Conservation (phyloP, 768 basidiomycete species). For the Mrakia blollopis region DNA sequence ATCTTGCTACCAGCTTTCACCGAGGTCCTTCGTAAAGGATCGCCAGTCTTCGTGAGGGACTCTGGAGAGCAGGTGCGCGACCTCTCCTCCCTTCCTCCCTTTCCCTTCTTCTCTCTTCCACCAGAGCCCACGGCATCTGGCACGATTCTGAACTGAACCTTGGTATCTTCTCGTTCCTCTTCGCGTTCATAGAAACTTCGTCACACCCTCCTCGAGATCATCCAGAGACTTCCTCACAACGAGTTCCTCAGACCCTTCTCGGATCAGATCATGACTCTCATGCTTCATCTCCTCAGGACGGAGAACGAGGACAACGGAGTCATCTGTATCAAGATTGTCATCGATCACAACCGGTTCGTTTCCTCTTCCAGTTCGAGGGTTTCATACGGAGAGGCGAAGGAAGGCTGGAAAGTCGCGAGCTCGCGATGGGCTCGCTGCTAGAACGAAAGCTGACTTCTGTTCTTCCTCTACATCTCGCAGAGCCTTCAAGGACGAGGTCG, state of each 20-base stretch:
- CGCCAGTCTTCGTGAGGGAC: constrained; percentile 34
- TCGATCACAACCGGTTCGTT: constrained; percentile 66
- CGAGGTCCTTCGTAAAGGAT: constrained; percentile 33
- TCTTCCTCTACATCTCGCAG: neutral
- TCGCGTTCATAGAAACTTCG: constrained; percentile 62
- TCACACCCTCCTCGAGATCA: constrained; percentile 76
- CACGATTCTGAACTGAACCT: neutral
- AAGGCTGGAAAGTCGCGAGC: no score
- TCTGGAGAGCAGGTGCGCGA: constrained; percentile 37
- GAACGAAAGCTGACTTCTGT: neutral
- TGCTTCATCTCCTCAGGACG: constrained; percentile 73
- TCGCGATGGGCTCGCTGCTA: neutral
- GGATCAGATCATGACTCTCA: constrained; percentile 63
- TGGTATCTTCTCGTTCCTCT: neutral
- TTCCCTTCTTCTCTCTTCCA: neutral
- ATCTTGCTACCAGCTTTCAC: constrained; percentile 37
- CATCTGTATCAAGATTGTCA: constrained; percentile 81
- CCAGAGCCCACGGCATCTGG: neutral
- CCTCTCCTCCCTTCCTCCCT: no score
- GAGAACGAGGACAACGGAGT: constrained; percentile 97
- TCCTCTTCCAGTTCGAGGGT: no score
- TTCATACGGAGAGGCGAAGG: neutral
- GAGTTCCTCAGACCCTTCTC: constrained; percentile 71
- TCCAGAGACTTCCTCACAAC: constrained; percentile 77
- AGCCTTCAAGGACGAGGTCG: constrained; percentile 41